These are phyloP conservation scores for Pelargonium nanum DNA, from an alignment of 345 rosid genomes.

Conservation along the genomic window DNA sequence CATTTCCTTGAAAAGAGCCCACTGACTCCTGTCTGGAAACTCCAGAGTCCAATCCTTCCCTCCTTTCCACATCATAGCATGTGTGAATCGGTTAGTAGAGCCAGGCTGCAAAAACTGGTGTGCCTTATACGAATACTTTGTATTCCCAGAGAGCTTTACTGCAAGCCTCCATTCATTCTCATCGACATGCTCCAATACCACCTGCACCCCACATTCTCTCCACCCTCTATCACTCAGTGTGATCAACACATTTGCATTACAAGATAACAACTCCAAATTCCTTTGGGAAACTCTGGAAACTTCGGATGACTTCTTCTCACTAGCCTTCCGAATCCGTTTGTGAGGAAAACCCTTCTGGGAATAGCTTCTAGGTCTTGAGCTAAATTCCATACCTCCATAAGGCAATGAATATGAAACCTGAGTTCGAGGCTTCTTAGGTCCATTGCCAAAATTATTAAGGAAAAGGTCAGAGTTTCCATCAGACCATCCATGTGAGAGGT, in stretches of 20 bases:
- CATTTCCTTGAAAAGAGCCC: conserved; percentile 92
- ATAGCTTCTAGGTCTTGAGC: conserved; percentile 42
- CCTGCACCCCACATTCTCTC: conserved; percentile 77
- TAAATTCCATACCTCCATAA: conserved; percentile 46
- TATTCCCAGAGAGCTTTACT: conserved; percentile 58
- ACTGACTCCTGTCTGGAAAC: conserved; percentile 83
- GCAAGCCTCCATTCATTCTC: conserved; percentile 92
- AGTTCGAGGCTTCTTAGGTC: conserved; percentile 84
- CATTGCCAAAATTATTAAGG: conserved; percentile 53
- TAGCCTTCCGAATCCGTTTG: conserved; percentile 73
- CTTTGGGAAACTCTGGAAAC: conserved; percentile 41
- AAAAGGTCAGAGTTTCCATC: conserved; percentile 52
- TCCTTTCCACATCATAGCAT: conserved; percentile 99
- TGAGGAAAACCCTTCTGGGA: conserved; percentile 48
- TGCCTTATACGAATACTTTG: conserved; percentile 69
- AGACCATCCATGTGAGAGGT: conserved; percentile 57
- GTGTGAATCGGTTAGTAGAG: conserved; percentile 78
- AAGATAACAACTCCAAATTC: conserved; percentile 51
- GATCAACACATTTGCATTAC: conserved; percentile 68
- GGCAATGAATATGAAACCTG: conserved; percentile 83
- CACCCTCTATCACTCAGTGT: conserved; percentile 77
- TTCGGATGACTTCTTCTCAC: conserved; percentile 50
- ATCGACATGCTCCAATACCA: conserved; percentile 61
- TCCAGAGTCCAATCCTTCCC: conserved; percentile 94
- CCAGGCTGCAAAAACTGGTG: conserved; percentile 94